Conservation (phyloP, 2,329 filamentous ascomycete species). For the Penicillium sp. region DNA sequence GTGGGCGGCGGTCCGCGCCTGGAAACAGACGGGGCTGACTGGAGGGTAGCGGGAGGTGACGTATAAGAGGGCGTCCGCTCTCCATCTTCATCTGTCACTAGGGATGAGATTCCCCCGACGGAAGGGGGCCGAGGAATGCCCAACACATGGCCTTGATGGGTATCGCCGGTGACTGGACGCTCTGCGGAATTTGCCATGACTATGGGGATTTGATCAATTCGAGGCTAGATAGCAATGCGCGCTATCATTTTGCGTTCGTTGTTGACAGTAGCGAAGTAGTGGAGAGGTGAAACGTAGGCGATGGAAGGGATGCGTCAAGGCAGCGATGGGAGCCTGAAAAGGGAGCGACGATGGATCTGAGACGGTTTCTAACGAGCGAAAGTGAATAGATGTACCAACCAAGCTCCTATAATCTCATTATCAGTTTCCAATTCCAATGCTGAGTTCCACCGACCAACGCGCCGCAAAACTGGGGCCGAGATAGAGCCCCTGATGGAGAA, state of each 20-base stretch:
- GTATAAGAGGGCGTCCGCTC: constrained; percentile 38
- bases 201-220: constrained; percentile 3
- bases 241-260: constrained; percentile 24
- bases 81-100: constrained; percentile 63
- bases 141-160: constrained; percentile 35
- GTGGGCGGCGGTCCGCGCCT: constrained; percentile 51
- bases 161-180: constrained; percentile 42
- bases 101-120: constrained; percentile 58
- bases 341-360: constrained; percentile 13
- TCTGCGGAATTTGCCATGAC: constrained; percentile 26
- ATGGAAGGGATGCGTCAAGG: not conserved
- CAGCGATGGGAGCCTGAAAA: constrained; percentile 1
- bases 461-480: constrained; percentile 14
- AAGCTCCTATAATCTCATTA: constrained; percentile 11
- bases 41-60: constrained; percentile 51
- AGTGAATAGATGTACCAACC: constrained; percentile 10
- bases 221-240: constrained; percentile 13
- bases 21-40: constrained; percentile 56
- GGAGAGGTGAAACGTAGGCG: constrained; percentile 1
- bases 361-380: constrained; percentile 5
- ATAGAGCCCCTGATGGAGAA: constrained; percentile 20
- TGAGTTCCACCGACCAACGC: constrained; percentile 8
- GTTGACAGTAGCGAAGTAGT: constrained; percentile 7
- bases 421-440: constrained; percentile 9
- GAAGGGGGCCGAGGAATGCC: constrained; percentile 52